These are phyloP conservation scores for Starmerella bombicola DNA, from an alignment of 805 yeast genomes.

Conservation along the genomic window DNA sequence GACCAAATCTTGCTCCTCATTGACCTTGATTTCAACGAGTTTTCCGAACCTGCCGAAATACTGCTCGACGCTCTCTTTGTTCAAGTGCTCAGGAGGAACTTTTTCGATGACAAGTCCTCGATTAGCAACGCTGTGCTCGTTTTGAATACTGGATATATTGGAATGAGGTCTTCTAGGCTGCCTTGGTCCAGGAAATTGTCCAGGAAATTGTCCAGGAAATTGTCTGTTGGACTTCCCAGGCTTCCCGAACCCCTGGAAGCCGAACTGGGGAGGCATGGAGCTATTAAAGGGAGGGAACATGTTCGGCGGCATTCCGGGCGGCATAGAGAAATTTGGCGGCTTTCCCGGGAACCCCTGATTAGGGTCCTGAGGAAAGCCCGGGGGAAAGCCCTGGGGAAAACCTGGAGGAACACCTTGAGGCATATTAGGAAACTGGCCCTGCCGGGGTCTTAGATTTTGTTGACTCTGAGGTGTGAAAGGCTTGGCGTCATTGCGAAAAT, in stretches of 20 bases:
- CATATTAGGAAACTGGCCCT: conserved; percentile 4
- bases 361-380: background rate
- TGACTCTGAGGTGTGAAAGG: background rate
- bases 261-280: conserved; percentile 5
- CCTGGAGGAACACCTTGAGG: background rate
- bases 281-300: background rate
- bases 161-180: background rate
- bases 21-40: conserved; percentile 27
- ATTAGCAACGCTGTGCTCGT: conserved; percentile 25
- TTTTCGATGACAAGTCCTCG: conserved; percentile 33
- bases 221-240: background rate
- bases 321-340: background rate
- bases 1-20: conserved; percentile 27
- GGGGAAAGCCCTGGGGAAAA: background rate
- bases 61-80: conserved; percentile 27
- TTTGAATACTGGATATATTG: conserved; percentile 13
- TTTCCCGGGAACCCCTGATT: conserved; percentile 5
- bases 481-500: conserved; percentile 17
- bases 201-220: background rate
- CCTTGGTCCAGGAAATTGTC: conserved; percentile 1
- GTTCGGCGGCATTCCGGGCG: conserved; percentile 1
- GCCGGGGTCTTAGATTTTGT: conserved; percentile 2
- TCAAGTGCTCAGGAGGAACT: conserved; percentile 34
- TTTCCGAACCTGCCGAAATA: conserved; percentile 36
- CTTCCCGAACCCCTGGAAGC: conserved; percentile 5